Base-by-base conservation (phyloP, 345 rosid genomes). In the Camelina sativa region DNA sequence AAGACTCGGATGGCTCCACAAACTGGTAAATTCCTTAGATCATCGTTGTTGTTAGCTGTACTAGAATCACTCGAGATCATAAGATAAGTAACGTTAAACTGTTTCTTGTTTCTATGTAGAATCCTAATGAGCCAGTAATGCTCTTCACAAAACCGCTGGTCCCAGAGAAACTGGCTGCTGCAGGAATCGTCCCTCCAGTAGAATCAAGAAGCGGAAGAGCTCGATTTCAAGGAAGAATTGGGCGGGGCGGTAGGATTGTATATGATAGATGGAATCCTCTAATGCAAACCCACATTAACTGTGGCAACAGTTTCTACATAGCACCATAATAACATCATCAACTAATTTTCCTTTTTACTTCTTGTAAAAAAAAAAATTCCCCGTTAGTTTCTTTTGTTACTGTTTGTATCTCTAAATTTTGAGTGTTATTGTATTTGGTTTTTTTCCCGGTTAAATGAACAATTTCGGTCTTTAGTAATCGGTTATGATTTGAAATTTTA, bases 221-320 rank as follows among this genome's bases (percentile, higher is more conserved):
- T 53, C 88, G 84, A 82, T 89, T 87, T 70, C 87, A 71, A 16
- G 98, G 98, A 76, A 91, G 98, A 78, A 83, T 91, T 13, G 97
- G 98, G 3, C 87, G 98, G 3, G 98, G 98, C 61, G 98, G 97
- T 6, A 84, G 97, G 34, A 86, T 91, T 32, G 67, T 94, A 52
- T 94, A 87, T 76, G 97, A 94, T 68, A 85, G 98, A 85, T 91
- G 97, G 95, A 91, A 88, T 85, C 95, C 92, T 76, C 84, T 91
- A 8, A 79, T 84, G 80, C 93, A 85, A 43, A 58, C 90, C 30
- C 86, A 88, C 53, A 85, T 88, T 44, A 87, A 87, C 73, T 80
- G 86, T 37, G 86, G 91, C 59, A 89, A 82, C 78, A 73, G 91
- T 25, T 76, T 81, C 70, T 87, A 86, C 82, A 65, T 89, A 19